Evolutionary conservation across 2,329 filamentous ascomycete genomes (phyloP).

Genomic region (Fusarium beomiforme): DNA sequence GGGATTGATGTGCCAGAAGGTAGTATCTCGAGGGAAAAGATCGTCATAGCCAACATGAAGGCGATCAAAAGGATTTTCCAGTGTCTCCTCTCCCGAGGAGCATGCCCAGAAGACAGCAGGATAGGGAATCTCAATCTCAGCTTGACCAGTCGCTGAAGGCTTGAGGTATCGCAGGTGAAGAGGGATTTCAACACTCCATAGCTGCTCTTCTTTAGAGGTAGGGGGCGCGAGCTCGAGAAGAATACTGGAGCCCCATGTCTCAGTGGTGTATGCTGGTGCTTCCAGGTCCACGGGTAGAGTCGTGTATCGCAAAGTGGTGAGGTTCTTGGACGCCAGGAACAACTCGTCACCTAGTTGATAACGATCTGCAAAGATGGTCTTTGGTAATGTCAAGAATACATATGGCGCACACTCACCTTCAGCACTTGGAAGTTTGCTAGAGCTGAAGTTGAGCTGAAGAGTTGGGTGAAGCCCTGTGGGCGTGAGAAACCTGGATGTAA

Average conservation of each 20-base stretch:
- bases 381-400: slow-evolving; percentile 84
- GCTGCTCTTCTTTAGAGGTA: slow-evolving; percentile 45
- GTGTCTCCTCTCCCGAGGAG: slow-evolving; percentile 72
- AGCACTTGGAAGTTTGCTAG: slow-evolving; percentile 59
- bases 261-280: slow-evolving; percentile 82
- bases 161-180: slow-evolving; percentile 86
- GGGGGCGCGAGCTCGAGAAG: slow-evolving; percentile 78
- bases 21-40: slow-evolving; percentile 77
- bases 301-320: slow-evolving; percentile 73
- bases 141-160: slow-evolving; percentile 66
- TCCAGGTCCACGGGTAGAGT: slow-evolving; percentile 87
- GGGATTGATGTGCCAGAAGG: slow-evolving; percentile 83
- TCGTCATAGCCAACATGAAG: slow-evolving; percentile 86
- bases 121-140: slow-evolving; percentile 73
- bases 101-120: slow-evolving; percentile 94
- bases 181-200: slow-evolving; percentile 77
- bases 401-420: slow-evolving; percentile 76
- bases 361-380: slow-evolving; percentile 83
- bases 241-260: slow-evolving; percentile 81
- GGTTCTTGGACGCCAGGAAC: slow-evolving; percentile 83
- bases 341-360: slow-evolving; percentile 83
- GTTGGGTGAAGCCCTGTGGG: slow-evolving; percentile 88
- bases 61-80: slow-evolving; percentile 85
- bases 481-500: slow-evolving; percentile 70
- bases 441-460: slow-evolving; percentile 72